Evolutionary conservation across 2,329 filamentous ascomycete species (phyloP).

Genomic region (Orbilia quercus): DNA sequence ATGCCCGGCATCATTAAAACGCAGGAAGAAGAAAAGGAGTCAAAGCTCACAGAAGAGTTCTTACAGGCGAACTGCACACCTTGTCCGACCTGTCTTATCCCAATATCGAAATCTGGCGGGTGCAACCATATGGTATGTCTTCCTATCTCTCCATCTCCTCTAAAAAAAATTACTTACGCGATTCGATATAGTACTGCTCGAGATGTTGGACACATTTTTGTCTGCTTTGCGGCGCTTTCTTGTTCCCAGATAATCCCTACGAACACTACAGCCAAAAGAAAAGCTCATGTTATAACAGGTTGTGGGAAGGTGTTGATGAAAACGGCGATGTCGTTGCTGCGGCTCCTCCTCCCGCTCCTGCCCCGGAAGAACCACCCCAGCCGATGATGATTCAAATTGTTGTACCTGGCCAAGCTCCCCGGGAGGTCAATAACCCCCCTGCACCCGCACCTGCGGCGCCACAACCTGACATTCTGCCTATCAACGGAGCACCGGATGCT

Average conservation of each 20-base stretch:
- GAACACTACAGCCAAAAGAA: constrained; percentile 81
- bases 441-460: constrained; percentile 84
- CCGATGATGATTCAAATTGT: constrained; percentile 56
- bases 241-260: constrained; percentile 84
- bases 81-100: constrained; percentile 87
- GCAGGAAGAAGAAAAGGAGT: constrained; percentile 81
- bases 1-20: constrained; percentile 70
- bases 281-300: constrained; percentile 80
- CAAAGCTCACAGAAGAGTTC: constrained; percentile 87
- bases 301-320: constrained; percentile 90
- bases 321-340: constrained; percentile 68
- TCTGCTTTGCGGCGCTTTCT: constrained; percentile 90
- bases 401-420: constrained; percentile 45
- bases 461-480: constrained; percentile 63
- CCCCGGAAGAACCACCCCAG: constrained; percentile 61
- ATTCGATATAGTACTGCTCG: constrained; percentile 45
- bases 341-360: constrained; percentile 66
- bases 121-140: constrained; percentile 98
- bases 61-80: constrained; percentile 82
- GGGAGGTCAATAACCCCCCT: constrained; percentile 71
- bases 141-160: constrained; percentile 23
- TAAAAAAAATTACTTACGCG: background rate
- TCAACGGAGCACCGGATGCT: constrained; percentile 63
- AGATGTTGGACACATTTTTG: constrained; percentile 91
- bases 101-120: constrained; percentile 88